Percentiles rank a stretch among this genome's conserved stretches.
Evolutionary conservation across 345 rosid genomes (phyloP).

Genomic region (Turritis glabra): DNA sequence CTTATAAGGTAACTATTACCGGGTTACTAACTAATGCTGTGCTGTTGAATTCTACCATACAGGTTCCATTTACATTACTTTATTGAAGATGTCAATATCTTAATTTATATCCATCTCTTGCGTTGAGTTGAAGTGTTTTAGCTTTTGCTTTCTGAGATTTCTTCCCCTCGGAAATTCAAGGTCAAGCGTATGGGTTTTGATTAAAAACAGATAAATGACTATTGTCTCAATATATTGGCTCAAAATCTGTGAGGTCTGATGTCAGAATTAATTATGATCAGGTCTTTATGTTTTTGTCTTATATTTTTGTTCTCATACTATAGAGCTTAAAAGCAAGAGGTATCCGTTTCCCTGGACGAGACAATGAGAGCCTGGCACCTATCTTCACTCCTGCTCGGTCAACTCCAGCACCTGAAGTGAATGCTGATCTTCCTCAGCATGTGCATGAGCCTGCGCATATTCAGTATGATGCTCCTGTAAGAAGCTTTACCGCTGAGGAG

Average conservation of each 20-base stretch:
- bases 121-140: background rate
- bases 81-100: background rate
- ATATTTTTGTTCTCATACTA: constrained; percentile 3
- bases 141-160: background rate
- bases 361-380: constrained; percentile 90
- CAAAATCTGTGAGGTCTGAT: background rate
- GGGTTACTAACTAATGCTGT: background rate
- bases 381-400: constrained; percentile 92
- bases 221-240: background rate
- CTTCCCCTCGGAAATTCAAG: constrained; percentile 2
- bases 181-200: background rate
- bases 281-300: constrained; percentile 18
- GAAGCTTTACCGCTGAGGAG: constrained; percentile 77
- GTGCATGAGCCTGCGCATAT: constrained; percentile 33
- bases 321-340: constrained; percentile 92
- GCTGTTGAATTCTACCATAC: background rate
- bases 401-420: constrained; percentile 59
- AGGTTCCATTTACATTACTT: constrained; percentile 3
- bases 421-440: constrained; percentile 53
- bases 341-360: constrained; percentile 95
- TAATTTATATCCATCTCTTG: background rate
- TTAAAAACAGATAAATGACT: background rate
- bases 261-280: background rate
- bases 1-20: constrained; percentile 75
- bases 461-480: constrained; percentile 52